These are phyloP conservation scores for Cladosporium sp. DNA, from an alignment of 2,329 filamentous ascomycete species.

Conservation along the genomic window DNA sequence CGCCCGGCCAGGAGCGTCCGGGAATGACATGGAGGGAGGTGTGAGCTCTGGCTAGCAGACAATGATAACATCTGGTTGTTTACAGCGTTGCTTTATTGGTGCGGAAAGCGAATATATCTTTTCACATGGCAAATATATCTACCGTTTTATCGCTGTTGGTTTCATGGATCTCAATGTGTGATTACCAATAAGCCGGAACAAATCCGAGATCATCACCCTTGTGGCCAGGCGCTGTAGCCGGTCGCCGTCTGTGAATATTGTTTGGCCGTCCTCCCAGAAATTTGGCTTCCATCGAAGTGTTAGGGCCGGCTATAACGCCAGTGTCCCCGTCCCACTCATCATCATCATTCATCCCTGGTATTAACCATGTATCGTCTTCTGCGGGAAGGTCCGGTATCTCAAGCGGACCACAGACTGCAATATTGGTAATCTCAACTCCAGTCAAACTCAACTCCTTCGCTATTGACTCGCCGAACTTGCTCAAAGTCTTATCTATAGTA, in stretches of 20 bases:
- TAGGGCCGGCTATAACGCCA: neutral
- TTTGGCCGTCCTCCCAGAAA: slow-evolving; percentile 2
- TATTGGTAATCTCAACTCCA: neutral
- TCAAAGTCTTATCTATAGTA: neutral
- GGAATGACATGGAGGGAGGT: slow-evolving; percentile 39
- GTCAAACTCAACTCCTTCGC: neutral
- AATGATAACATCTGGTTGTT: neutral
- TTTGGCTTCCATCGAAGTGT: neutral
- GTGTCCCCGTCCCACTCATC: neutral
- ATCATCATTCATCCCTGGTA: neutral
- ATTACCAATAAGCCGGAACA: slow-evolving; percentile 9
- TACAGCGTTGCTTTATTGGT: neutral
- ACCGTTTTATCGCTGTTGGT: neutral
- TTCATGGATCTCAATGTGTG: neutral
- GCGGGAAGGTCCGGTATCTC: neutral
- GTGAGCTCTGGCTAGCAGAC: neutral
- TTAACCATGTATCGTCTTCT: slow-evolving; percentile 1
- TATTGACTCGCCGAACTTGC: neutral
- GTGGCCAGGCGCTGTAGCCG: neutral
- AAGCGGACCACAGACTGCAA: neutral
- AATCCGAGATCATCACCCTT: slow-evolving; percentile 5
- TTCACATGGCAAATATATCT: neutral
- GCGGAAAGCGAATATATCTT: neutral
- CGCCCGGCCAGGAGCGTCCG: slow-evolving; percentile 47
- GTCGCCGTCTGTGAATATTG: slow-evolving; percentile 4